Percentiles rank a stretch among this genome's conserved stretches.
Evolutionary conservation across 352 stramenopile species (phyloP).

Genomic region (Globisporangium nodosum): DNA sequence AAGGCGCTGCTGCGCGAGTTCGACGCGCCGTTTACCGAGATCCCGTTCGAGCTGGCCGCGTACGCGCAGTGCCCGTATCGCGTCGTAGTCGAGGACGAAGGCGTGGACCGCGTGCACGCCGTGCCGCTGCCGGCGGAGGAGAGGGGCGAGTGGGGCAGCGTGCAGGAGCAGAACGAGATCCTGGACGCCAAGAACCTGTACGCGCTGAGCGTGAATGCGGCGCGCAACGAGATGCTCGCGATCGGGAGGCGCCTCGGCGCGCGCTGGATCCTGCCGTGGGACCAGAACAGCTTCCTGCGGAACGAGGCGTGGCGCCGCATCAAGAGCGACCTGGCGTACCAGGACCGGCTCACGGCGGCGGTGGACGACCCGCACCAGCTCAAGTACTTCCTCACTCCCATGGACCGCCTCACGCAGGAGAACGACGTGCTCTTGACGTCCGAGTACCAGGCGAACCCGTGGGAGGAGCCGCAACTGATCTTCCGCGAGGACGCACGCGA

Average conservation of each 20-base stretch:
- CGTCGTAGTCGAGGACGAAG: slow-evolving; percentile 37
- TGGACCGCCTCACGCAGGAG: slow-evolving; percentile 38
- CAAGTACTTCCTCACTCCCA: slow-evolving; percentile 53
- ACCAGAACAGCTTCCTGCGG: slow-evolving; percentile 49
- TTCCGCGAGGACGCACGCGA: slow-evolving; percentile 41
- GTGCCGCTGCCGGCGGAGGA: slow-evolving; percentile 1
- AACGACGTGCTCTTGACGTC: slow-evolving; percentile 40
- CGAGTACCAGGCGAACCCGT: slow-evolving; percentile 25
- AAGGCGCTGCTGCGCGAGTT: slow-evolving; percentile 29
- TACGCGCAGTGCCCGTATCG: slow-evolving; percentile 34
- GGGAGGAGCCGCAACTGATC: slow-evolving; percentile 55
- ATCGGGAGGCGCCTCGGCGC: slow-evolving; percentile 26
- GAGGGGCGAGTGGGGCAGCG: slow-evolving; percentile 25
- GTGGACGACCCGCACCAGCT: slow-evolving; percentile 2
- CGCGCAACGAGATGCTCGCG: slow-evolving; percentile 42
- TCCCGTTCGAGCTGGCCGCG: slow-evolving; percentile 28
- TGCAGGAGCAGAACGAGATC: slow-evolving; percentile 27
- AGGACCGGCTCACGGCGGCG: slow-evolving; percentile 1
- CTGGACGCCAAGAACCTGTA: slow-evolving; percentile 51
- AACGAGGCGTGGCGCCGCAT: slow-evolving; percentile 36
- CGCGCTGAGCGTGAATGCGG: slow-evolving; percentile 41
- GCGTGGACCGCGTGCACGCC: slow-evolving; percentile 26
- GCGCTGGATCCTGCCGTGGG: slow-evolving; percentile 46
- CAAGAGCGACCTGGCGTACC: slow-evolving; percentile 15
- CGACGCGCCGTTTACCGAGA: slow-evolving; percentile 28